Evolutionary conservation across 768 basidiomycete genomes (phyloP).

Genomic region (Nidula microcarpa): DNA sequence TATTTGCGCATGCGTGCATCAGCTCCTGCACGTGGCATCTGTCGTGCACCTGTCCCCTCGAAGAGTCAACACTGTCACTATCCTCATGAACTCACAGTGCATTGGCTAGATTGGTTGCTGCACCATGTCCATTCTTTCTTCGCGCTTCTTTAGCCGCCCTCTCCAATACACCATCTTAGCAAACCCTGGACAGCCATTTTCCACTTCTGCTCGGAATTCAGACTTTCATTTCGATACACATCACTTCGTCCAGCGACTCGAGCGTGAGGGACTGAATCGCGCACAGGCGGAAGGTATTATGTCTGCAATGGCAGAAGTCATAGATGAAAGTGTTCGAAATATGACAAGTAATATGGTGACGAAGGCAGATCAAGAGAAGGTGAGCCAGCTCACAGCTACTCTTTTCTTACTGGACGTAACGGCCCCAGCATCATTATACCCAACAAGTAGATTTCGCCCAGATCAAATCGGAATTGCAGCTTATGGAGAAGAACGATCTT

Average conservation of each 20-base stretch:
- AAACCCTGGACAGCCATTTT: conserved; percentile 22
- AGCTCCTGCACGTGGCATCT: neutral
- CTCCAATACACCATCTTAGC: neutral
- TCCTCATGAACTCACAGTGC: too few species aligned
- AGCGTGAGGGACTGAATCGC: conserved; percentile 84
- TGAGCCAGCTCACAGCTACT: conserved; percentile 19
- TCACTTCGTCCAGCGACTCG: conserved; percentile 88
- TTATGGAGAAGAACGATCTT: conserved; percentile 96
- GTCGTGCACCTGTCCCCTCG: neutral
- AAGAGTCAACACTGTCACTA: neutral
- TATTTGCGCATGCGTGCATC: neutral
- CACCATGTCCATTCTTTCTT: neutral
- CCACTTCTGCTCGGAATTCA: conserved; percentile 15
- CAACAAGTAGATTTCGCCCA: conserved; percentile 97
- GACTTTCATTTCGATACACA: conserved; percentile 95
- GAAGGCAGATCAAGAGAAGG: conserved; percentile 96
- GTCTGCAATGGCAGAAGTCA: conserved; percentile 94
- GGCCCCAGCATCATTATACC: conserved; percentile 77
- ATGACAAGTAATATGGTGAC: conserved; percentile 97
- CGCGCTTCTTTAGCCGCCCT: neutral
- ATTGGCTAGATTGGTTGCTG: neutral
- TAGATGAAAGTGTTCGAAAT: conserved; percentile 93
- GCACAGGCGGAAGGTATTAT: conserved; percentile 96
- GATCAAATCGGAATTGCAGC: conserved; percentile 92
- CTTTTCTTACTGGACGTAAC: neutral